Conservation (phyloP, 2,329 filamentous ascomycete species). For the Pseudogymnoascus sp. region DNA sequence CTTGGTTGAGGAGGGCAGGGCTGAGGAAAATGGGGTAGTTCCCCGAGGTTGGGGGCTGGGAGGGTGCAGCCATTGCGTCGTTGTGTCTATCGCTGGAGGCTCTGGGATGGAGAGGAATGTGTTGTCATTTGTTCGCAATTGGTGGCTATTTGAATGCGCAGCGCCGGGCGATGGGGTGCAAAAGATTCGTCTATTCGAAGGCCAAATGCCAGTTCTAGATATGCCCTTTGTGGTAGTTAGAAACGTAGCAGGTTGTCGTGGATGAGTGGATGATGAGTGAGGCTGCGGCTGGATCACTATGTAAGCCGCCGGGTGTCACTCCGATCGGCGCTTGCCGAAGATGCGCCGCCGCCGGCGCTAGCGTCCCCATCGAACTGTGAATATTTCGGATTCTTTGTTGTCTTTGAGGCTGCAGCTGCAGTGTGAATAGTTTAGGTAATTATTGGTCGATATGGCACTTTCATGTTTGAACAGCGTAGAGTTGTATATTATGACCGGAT, state of each 20-base stretch:
- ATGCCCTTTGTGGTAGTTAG: background rate
- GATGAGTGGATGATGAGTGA: background rate
- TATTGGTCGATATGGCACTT: background rate
- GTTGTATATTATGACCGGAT: background rate
- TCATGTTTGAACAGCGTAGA: background rate
- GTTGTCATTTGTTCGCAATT: background rate
- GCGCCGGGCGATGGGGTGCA: background rate
- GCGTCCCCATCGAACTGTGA: background rate
- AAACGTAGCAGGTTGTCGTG: background rate
- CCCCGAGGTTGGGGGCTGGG: background rate
- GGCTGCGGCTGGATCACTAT: background rate
- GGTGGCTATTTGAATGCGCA: background rate
- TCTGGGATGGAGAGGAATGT: background rate
- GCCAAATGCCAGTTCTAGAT: background rate
- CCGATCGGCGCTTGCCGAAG: conserved; percentile 3
- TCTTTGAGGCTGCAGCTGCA: background rate
- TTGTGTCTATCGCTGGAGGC: background rate
- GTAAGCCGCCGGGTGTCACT: conserved; percentile 3
- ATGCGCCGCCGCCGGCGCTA: background rate
- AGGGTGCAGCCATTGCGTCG: background rate
- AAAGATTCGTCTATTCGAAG: background rate
- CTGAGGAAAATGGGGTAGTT: background rate
- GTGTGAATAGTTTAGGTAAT: background rate
- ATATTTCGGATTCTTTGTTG: background rate
- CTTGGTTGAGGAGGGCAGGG: background rate